Percentiles rank a stretch among this genome's conserved stretches.
Evolutionary conservation across 768 basidiomycete genomes (phyloP).

Genomic region (Kwoniella sp.): DNA sequence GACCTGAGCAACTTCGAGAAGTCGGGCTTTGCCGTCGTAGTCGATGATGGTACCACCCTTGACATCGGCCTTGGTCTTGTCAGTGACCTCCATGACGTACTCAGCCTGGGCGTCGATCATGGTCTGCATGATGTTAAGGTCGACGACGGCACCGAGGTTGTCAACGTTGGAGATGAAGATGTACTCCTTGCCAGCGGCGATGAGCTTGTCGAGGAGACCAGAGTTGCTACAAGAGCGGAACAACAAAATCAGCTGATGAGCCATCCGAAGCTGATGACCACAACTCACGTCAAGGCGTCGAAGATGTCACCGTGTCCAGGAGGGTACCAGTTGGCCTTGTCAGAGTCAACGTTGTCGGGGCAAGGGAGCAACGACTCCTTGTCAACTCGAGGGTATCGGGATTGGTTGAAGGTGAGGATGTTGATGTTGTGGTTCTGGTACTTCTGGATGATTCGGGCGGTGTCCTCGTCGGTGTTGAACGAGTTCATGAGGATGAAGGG

Average conservation of each 20-base stretch:
- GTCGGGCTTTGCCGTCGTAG: conserved; percentile 81
- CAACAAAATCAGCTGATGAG: background rate
- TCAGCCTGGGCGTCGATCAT: conserved; percentile 80
- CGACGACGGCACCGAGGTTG: conserved; percentile 89
- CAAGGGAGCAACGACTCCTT: conserved; percentile 84
- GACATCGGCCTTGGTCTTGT: conserved; percentile 92
- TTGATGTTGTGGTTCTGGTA: conserved; percentile 91
- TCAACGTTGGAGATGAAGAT: conserved; percentile 97
- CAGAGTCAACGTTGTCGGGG: conserved; percentile 73
- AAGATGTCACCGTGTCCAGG: conserved; percentile 97
- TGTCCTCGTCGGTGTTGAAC: conserved; percentile 97
- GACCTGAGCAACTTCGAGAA: conserved; percentile 93
- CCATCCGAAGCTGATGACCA: background rate
- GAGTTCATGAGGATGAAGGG: conserved; percentile 99
- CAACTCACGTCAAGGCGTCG: conserved; percentile 68
- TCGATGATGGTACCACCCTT: conserved; percentile 83
- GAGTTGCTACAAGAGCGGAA: conserved; percentile 64
- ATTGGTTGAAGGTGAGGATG: conserved; percentile 87
- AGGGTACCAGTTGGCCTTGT: conserved; percentile 94
- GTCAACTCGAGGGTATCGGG: conserved; percentile 87
- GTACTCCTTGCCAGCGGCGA: conserved; percentile 92
- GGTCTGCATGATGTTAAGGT: conserved; percentile 75
- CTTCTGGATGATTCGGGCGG: conserved; percentile 93
- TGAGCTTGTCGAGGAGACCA: conserved; percentile 83
- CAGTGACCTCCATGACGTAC: conserved; percentile 93